A percentile compares a stretch with the other conserved stretches of the same genome.
Conservation (phyloP, 352 stramenopile species). For the Globisporangium alternatum region DNA sequence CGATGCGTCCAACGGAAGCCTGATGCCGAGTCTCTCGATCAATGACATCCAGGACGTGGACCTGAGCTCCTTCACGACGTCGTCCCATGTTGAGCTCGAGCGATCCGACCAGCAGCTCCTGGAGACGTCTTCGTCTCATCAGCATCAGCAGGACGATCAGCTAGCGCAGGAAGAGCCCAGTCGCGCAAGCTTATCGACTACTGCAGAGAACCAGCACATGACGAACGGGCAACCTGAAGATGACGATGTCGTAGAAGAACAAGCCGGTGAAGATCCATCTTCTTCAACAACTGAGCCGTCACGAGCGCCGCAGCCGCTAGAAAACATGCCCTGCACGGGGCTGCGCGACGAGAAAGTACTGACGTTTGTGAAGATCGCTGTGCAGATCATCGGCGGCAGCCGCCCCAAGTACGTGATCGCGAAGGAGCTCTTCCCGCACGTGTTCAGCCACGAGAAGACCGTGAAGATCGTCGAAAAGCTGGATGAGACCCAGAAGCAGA, state of each 20-base stretch:
- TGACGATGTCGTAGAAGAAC: constrained; percentile 2
- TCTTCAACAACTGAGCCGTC: background rate
- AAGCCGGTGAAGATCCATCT: constrained; percentile 16
- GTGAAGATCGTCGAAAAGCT: constrained; percentile 68
- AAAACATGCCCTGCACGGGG: constrained; percentile 44
- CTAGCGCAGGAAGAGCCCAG: background rate
- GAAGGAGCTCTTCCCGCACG: constrained; percentile 64
- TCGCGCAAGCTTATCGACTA: background rate
- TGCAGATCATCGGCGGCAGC: constrained; percentile 73
- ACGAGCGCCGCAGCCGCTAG: background rate
- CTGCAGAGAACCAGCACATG: constrained; percentile 13
- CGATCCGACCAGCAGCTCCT: background rate
- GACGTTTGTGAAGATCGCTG: constrained; percentile 54
- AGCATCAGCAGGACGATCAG: background rate
- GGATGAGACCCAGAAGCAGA: constrained; percentile 39
- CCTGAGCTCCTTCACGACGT: constrained; percentile 33
- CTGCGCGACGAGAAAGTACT: constrained; percentile 64
- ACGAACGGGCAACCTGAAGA: constrained; percentile 15
- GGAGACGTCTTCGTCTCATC: background rate
- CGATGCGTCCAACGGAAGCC: constrained; percentile 27
- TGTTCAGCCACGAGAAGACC: constrained; percentile 52
- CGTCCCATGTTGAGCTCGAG: constrained; percentile 8
- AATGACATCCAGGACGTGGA: constrained; percentile 63
- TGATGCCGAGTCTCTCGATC: constrained; percentile 57
- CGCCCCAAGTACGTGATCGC: constrained; percentile 80